Evolutionary conservation across 2,329 filamentous ascomycete genomes (phyloP), one percentile per base, ranked within the genome.

Genomic region (Penicillium paneum): DNA sequence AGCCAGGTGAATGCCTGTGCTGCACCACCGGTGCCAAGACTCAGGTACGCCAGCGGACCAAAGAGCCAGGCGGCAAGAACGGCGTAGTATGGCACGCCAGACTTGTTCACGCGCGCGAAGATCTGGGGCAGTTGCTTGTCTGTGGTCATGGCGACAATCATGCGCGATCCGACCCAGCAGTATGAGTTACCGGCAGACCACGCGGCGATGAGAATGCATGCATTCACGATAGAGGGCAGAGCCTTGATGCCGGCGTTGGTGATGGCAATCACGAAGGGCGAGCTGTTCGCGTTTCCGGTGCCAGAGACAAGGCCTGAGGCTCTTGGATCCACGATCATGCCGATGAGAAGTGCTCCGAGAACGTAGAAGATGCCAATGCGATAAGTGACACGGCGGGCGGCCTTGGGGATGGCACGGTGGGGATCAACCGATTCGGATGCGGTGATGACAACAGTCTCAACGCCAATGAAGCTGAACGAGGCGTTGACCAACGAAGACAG

Each of bases 91-190:
- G 86, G 85, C 0, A 79, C 77, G 39, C 81, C 81, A 63, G 76
- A 78, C 21, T 73, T 70, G 21, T 74, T 79, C 1, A 80, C 81
- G 24, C 79, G 75, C 43, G 82, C 72, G 63, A 85, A 84, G 59
- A 85, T 64, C 41, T 76, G 74, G 0, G 83, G 83, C 0, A 84
- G 80, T 57, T 86, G 83, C 19, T 74, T 73, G 68, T 85, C 83
- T 13, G 84, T 76, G 0, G 84, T 83, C 50, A 87, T 73, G 4
- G 80, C 82, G 58, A 84, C 83, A 5, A 86, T 73, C 32, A 83
- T 81, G 43, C 84, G 79, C 0, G 83, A 84, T 28, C 83, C 83
- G 1, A 82, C 76, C 38, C 73, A 76, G 64, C 71, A 74, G 63
- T 74, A 74, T 1, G 74, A 74, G 57, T 74, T 75, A 17, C 72